Percentiles rank a stretch among this genome's conserved stretches.
Evolutionary conservation across 495 filamentous ascomycete species (phyloP).

Genomic region (Hamigera avellanea): DNA sequence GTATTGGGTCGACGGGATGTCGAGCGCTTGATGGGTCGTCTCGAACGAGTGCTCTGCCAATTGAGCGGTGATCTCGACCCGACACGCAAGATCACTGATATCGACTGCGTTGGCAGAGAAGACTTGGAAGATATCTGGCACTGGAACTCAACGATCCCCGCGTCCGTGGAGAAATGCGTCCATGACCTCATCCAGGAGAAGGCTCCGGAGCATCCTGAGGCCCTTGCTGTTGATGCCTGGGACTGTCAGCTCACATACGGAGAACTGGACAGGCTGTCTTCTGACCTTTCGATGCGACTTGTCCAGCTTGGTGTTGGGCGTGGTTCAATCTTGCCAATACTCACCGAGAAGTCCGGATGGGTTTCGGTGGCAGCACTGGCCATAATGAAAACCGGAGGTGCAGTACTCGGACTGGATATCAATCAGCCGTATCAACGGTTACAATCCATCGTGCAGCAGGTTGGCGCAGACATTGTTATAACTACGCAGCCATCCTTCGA

Average conservation of each 20-base stretch:
- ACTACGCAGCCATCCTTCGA: conserved; percentile 16
- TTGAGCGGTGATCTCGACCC: no score
- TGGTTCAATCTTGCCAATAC: conserved; percentile 27
- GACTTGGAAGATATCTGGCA: no score
- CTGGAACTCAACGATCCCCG: not conserved
- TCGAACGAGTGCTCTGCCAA: no score
- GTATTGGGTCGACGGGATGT: no score
- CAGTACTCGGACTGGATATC: conserved; percentile 34
- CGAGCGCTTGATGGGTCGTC: no score
- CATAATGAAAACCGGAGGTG: conserved; percentile 36
- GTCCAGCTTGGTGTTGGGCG: conserved; percentile 22
- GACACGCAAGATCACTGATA: no score
- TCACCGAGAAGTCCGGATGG: conserved; percentile 33
- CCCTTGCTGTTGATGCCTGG: conserved; percentile 19
- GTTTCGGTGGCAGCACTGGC: conserved; percentile 23
- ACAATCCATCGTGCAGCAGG: conserved; percentile 30
- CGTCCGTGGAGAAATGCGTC: not conserved
- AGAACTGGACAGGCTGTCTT: conserved; percentile 27
- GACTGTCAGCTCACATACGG: conserved; percentile 37
- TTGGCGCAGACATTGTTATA: conserved; percentile 29
- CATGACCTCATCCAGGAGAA: not conserved
- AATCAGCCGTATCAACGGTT: conserved; percentile 31
- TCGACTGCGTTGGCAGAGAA: no score
- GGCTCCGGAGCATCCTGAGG: not conserved
- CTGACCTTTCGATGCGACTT: conserved; percentile 19